Base-by-base conservation (phyloP, 2,329 filamentous ascomycete species). In the Exophiala sideris region DNA sequence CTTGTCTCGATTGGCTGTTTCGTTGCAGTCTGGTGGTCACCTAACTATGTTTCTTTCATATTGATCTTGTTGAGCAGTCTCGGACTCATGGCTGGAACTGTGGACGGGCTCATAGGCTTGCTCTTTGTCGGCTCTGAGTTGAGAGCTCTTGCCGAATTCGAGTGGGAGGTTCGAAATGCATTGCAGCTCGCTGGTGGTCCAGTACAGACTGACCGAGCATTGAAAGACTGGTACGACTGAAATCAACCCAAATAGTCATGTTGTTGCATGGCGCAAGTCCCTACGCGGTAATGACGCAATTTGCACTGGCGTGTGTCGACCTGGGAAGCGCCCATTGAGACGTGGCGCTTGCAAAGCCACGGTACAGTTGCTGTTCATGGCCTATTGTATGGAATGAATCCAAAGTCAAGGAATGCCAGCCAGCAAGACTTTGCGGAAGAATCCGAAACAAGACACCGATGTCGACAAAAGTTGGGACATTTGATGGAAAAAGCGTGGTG, bases 101-200 rank as follows among this genome's bases (percentile, higher is more conserved):
- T 96, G 16, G 89, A 96, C 67, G 91, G 92, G 0, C 72, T 97
- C 38, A 88, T 97, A 68, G 88, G 91, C 0, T 80, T 94, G 0
- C 71, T 97, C 45, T 99, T 99, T 69, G 86, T 96, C 54, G 85
- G 87, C 9, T 85, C 84, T 57, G 94, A 99, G 73, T 72, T 96
- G 55, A 80, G 90, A 54, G 86, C 87, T 3, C 74, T 99, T 50
- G 86, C 84, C 65, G 94, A 99, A 74, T 97, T 97, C 72, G 84
- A 94, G 68, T 96, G 90, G 88, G 94, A 99, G 71, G 85, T 97
- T 21, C 76, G 75, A 47, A 91, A 64, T 51, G 60, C 62, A 12
- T 39, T 62, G 20, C 48, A 54, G 14, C 58, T 60, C 40, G 54
- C 57, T 10, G 62, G 60, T 14, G 62, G 62, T 42, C 62, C 62